Conservation (phyloP, 1,284 basidiomycete genomes). For the Ceratobasidium sp. region DNA sequence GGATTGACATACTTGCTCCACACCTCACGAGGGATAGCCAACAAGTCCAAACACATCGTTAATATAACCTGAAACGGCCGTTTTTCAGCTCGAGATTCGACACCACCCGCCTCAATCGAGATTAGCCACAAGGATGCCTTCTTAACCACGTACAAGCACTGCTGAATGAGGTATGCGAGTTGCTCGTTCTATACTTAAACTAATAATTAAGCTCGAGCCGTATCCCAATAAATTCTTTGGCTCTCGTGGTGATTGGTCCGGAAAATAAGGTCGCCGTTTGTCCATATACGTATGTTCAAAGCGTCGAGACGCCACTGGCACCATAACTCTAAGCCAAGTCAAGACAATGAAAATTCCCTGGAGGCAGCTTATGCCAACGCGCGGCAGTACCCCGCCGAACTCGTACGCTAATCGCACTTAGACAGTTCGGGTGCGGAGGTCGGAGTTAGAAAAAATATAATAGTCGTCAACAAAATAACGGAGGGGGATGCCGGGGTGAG, state of each 20-base stretch:
- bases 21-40: no score
- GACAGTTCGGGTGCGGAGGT: background rate
- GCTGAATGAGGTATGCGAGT: background rate
- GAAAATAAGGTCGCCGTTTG: background rate
- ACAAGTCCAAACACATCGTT: no score
- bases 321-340: background rate
- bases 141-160: background rate
- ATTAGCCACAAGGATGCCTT: background rate
- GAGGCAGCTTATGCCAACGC: constrained; percentile 6
- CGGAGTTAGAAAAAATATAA: constrained; percentile 26
- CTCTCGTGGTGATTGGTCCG: background rate
- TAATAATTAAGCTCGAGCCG: background rate
- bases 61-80: no score
- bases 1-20: no score
- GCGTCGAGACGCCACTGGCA: constrained; percentile 10
- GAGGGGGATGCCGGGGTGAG: constrained; percentile 15
- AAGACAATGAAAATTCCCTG: background rate
- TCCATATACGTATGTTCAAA: background rate
- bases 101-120: background rate
- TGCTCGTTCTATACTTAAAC: background rate
- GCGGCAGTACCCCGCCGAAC: constrained; percentile 9
- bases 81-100: background rate
- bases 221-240: background rate
- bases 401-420: background rate
- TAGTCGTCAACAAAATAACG: constrained; percentile 12